Percentiles rank a stretch among this genome's conserved stretches.
Evolutionary conservation across 2,329 filamentous ascomycete species (phyloP).

Genomic region (Rosellinia necatrix): DNA sequence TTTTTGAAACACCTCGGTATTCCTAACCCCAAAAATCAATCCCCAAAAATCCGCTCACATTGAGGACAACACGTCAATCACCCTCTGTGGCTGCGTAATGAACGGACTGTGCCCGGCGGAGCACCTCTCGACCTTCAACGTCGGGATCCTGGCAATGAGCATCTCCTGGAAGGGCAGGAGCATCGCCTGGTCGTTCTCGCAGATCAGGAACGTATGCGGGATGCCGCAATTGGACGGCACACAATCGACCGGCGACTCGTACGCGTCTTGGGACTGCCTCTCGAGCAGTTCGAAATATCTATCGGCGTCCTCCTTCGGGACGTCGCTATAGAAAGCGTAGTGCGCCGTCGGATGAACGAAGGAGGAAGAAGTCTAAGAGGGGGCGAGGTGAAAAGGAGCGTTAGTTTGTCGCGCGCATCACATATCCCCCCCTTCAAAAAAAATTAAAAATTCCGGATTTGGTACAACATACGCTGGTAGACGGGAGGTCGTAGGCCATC

Average conservation of each 20-base stretch:
- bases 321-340: constrained; percentile 16
- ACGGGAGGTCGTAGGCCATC: constrained; percentile 13
- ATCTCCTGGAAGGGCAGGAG: constrained; percentile 17
- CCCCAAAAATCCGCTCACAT: constrained; percentile 6
- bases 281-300: constrained; percentile 19
- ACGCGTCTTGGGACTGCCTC: constrained; percentile 21
- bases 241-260: constrained; percentile 11
- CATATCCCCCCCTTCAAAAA: too few relatives aligned
- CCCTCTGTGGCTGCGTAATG: constrained; percentile 21
- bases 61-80: constrained; percentile 17
- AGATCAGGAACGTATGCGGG: constrained; percentile 24
- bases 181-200: constrained; percentile 22
- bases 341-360: constrained; percentile 20
- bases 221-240: constrained; percentile 22
- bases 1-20: not conserved
- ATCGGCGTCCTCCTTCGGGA: constrained; percentile 16
- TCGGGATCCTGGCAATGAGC: constrained; percentile 17
- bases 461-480: constrained; percentile 9
- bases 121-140: constrained; percentile 16
- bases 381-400: not conserved
- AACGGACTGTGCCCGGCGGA: constrained; percentile 21
- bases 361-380: constrained; percentile 12
- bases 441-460: not conserved
- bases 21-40: not conserved
- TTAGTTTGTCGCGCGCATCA: too few relatives aligned